Percentiles rank a stretch among this genome's conserved stretches.
phyloP scores from a whole-genome alignment of 148 eudicot genomes.

The Fagopyrum esculentum region DNA sequence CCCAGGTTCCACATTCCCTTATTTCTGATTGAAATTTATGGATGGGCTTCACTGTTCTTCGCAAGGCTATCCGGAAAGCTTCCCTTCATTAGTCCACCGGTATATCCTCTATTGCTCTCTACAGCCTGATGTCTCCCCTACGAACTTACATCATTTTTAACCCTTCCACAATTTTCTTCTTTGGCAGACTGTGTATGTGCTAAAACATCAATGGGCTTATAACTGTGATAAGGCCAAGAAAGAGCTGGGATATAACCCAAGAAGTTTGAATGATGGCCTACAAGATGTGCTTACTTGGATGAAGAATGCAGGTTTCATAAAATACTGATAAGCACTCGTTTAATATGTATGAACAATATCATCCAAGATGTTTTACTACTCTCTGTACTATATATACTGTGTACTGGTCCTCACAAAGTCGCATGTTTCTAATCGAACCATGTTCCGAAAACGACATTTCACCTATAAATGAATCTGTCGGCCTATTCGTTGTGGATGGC shows the following conservation, averaged over 20 bases:
- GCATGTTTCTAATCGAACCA: neutral
- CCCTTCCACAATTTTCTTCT: too few species aligned
- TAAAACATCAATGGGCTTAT: conserved; percentile 82
- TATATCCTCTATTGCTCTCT: conserved; percentile 21
- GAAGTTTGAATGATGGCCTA: conserved; percentile 79
- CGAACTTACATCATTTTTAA: neutral
- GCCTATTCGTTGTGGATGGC: too few species aligned
- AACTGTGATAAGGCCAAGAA: conserved; percentile 65
- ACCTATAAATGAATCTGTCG: neutral
- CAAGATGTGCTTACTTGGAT: conserved; percentile 76
- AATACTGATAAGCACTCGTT: conserved; percentile 33
- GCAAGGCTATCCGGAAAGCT: conserved; percentile 67
- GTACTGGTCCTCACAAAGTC: neutral
- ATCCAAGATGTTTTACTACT: neutral
- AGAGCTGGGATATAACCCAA: conserved; percentile 68
- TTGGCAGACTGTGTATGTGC: conserved; percentile 47
- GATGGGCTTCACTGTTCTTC: conserved; percentile 58
- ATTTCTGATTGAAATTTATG: conserved; percentile 45
- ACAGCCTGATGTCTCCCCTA: neutral
- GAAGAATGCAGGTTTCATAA: conserved; percentile 52
- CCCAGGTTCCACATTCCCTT: conserved; percentile 61
- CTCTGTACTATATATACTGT: neutral
- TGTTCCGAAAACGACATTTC: neutral
- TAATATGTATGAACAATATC: neutral
- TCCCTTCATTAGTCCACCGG: conserved; percentile 91